Evolutionary conservation across 2,329 filamentous ascomycete genomes (phyloP).

Genomic region (Xylariales sp.): DNA sequence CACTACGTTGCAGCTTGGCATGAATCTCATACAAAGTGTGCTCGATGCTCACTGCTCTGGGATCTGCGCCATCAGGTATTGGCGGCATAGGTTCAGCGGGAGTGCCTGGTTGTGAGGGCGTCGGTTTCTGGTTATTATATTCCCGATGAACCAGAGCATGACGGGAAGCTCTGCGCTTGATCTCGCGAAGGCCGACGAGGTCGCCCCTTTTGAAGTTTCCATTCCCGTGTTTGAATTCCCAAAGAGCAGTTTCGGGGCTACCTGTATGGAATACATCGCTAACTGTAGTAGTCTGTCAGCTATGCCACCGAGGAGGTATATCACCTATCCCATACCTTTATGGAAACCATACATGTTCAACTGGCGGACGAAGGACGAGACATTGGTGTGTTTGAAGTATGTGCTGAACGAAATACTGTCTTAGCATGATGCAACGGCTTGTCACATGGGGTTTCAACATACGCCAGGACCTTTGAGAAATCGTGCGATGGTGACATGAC

Average conservation of each 20-base stretch:
- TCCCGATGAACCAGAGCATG: slow-evolving; percentile 92
- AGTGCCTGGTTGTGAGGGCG: slow-evolving; percentile 74
- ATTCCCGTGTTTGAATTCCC: slow-evolving; percentile 98
- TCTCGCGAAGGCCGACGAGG: slow-evolving; percentile 83
- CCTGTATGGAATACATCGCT: slow-evolving; percentile 98
- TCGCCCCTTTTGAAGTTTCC: slow-evolving; percentile 96
- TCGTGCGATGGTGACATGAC: slow-evolving; percentile 97
- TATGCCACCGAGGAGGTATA: neutral
- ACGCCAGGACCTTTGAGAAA: slow-evolving; percentile 98
- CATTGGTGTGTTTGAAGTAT: slow-evolving; percentile 99
- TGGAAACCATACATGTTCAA: slow-evolving; percentile 99
- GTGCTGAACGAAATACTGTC: slow-evolving; percentile 51
- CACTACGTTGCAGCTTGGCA: slow-evolving; percentile 69
- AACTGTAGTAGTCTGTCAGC: slow-evolving; percentile 50
- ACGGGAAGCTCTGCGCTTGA: slow-evolving; percentile 88
- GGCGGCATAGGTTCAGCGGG: slow-evolving; percentile 73
- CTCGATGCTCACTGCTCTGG: slow-evolving; percentile 70
- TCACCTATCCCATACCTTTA: slow-evolving; percentile 63
- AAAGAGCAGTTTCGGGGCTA: slow-evolving; percentile 86
- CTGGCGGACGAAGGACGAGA: slow-evolving; percentile 96
- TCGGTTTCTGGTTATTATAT: slow-evolving; percentile 73
- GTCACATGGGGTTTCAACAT: slow-evolving; percentile 26
- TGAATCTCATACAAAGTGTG: slow-evolving; percentile 79
- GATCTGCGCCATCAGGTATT: slow-evolving; percentile 70
- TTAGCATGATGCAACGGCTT: too few relatives aligned